phyloP scores from a whole-genome alignment of 1,284 basidiomycete genomes.

The Trametes polyzona region DNA sequence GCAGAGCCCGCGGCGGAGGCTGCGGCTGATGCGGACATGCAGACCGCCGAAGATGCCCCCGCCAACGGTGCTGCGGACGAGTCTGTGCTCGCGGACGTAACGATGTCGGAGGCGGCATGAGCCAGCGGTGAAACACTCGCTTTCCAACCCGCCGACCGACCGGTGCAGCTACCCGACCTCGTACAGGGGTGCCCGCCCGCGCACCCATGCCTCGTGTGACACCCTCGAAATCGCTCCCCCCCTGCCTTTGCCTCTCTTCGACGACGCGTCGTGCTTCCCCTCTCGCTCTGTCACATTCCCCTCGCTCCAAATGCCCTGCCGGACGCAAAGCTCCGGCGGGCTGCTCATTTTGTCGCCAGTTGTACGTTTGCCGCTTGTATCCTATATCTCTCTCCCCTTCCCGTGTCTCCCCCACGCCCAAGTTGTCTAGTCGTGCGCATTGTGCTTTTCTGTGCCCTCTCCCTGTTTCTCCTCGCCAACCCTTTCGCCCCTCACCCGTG shows the following conservation, averaged over 20 bases:
- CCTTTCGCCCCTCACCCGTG: not conserved
- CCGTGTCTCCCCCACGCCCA: conserved; percentile 4
- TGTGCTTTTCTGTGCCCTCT: conserved; percentile 15
- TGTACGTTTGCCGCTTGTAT: conserved; percentile 27
- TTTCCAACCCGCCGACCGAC: not conserved
- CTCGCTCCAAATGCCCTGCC: conserved; percentile 6
- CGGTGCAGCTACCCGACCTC: too few species aligned
- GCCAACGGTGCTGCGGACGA: conserved; percentile 37
- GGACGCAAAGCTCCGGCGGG: conserved; percentile 11
- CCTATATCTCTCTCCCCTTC: conserved; percentile 20
- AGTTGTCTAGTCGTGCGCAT: conserved; percentile 6
- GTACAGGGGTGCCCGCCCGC: not conserved
- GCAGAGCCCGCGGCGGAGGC: conserved; percentile 25
- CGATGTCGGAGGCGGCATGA: conserved; percentile 49
- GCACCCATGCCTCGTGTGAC: not conserved
- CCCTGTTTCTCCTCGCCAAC: too few species aligned
- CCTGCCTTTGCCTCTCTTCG: not conserved
- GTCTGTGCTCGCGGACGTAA: conserved; percentile 46
- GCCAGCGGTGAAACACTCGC: not conserved
- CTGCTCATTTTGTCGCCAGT: conserved; percentile 20
- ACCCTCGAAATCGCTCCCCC: not conserved
- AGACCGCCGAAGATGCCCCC: conserved; percentile 30
- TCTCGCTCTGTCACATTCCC: not conserved
- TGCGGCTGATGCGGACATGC: conserved; percentile 22
- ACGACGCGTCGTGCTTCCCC: not conserved